Evolutionary conservation across 1,139 yeast species (phyloP).

Genomic region (Taphrina pruni): DNA sequence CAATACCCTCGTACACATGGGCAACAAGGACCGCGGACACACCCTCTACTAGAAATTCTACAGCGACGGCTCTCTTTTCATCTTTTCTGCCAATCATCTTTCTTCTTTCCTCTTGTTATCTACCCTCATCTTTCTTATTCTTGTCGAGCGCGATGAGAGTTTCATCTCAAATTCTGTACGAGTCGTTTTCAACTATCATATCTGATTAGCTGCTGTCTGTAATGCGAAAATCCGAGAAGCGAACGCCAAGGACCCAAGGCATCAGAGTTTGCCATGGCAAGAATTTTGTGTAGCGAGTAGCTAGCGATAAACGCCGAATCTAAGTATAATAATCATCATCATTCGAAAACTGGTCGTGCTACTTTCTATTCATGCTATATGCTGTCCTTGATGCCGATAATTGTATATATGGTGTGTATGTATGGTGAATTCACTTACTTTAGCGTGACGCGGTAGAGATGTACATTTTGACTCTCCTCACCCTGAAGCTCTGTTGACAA

Average conservation of each 20-base stretch:
- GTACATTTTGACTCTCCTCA: neutral
- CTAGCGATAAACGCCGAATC: neutral
- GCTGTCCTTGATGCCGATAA: neutral
- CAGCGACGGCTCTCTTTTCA: neutral
- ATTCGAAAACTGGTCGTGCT: no score
- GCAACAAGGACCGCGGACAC: constrained; percentile 22
- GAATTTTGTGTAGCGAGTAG: constrained; percentile 1
- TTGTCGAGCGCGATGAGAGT: neutral
- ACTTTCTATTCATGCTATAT: no score
- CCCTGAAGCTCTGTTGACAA: neutral
- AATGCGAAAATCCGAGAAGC: no score
- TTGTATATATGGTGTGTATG: no score
- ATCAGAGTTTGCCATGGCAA: no score
- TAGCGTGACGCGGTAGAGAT: neutral
- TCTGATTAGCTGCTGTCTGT: no score
- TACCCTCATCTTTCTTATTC: neutral
- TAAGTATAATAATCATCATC: neutral
- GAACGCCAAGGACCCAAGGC: no score
- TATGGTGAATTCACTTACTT: no score
- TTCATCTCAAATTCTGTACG: no score
- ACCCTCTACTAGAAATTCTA: constrained; percentile 6
- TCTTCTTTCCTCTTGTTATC: neutral
- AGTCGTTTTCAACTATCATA: no score
- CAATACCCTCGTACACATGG: constrained; percentile 24
- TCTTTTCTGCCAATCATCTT: neutral